Base-by-base conservation (phyloP, 768 basidiomycete genomes). In the Auriscalpium microsporum region DNA sequence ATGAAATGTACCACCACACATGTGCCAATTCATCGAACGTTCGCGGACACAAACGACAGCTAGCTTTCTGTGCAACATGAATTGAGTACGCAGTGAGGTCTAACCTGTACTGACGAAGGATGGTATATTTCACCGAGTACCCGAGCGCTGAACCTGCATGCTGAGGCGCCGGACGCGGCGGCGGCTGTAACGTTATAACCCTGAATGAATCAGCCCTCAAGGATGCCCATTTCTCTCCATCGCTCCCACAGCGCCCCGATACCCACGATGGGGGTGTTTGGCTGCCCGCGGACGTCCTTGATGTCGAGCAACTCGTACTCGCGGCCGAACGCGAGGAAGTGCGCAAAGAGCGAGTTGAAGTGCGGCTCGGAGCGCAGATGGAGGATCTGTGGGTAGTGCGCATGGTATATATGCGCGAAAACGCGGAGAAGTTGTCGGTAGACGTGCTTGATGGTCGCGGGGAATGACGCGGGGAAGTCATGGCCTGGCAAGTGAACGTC, bases 311-410 rank as follows among this genome's bases (percentile, higher is more conserved):
- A 68, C 64, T 97, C 90, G 69, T 94, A 98, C 69, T 97, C 92
- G 50, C 81, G 80, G 0, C 95, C 95, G 64, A 98, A 98, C 1
- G 94, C 93, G 50, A 98, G 76, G 73, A 96, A 99, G 71, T 98
- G 95, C 0, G 95, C 95, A 69, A 98, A 98, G 38, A 98, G 83
- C 4, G 93, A 95, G 69, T 95, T 95, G 75, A 95, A 94, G 68
- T 95, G 94, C 0, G 90, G 90, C 66, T 98, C 95, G 10, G 88
- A 84, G 42, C 91, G 90, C 23, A 98, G 81, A 66, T 98, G 93
- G 21, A 98, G 81, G 65, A 97, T 87, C 62, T 90, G 85, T 2
- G 78, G 76, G 67, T 94, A 98, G 66, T 98, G 95, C 9, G 91
- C 89, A 68, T 97, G 87, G 68, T 97, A 98, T 63, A 98, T 82